phyloP scores from a whole-genome alignment of 108 stramenopile species.

The Fragilaria crotonensis region DNA sequence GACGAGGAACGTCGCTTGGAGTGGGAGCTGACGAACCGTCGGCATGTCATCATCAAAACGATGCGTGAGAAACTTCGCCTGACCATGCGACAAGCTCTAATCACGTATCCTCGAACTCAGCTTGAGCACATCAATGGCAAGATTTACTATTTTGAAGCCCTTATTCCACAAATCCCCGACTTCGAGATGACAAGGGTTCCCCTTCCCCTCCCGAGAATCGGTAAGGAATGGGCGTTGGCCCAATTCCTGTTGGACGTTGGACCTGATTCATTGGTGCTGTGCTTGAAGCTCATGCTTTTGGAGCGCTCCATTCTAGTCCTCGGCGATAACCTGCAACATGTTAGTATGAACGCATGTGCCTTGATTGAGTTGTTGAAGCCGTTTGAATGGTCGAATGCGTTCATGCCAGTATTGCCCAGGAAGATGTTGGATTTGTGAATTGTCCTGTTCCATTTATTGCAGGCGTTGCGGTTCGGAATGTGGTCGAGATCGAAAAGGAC shows the following conservation, averaged over 20 bases:
- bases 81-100: conserved; percentile 16
- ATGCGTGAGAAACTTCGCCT: conserved; percentile 29
- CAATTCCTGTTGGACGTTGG: conserved; percentile 29
- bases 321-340: conserved; percentile 29
- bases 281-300: conserved; percentile 34
- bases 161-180: conserved; percentile 18
- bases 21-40: too few relatives aligned
- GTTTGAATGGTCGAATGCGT: conserved; percentile 41
- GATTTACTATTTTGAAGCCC: conserved; percentile 21
- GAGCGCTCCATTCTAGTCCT: conserved; percentile 36
- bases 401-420: conserved; percentile 37
- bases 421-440: conserved; percentile 46
- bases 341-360: conserved; percentile 26
- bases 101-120: conserved; percentile 21
- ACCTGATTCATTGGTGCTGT: conserved; percentile 29
- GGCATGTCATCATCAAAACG: conserved; percentile 24
- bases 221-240: conserved; percentile 33
- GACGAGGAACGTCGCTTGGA: too few relatives aligned
- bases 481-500: not conserved
- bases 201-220: conserved; percentile 35
- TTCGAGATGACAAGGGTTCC: conserved; percentile 26
- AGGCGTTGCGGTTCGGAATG: conserved; percentile 10
- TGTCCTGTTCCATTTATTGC: conserved; percentile 45
- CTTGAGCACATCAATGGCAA: conserved; percentile 17
- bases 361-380: conserved; percentile 34